Percentiles rank a stretch among this genome's conserved stretches.
These are phyloP conservation scores for Xylaria sp. DNA, from an alignment of 2,329 filamentous ascomycete species.

Conservation along the genomic window DNA sequence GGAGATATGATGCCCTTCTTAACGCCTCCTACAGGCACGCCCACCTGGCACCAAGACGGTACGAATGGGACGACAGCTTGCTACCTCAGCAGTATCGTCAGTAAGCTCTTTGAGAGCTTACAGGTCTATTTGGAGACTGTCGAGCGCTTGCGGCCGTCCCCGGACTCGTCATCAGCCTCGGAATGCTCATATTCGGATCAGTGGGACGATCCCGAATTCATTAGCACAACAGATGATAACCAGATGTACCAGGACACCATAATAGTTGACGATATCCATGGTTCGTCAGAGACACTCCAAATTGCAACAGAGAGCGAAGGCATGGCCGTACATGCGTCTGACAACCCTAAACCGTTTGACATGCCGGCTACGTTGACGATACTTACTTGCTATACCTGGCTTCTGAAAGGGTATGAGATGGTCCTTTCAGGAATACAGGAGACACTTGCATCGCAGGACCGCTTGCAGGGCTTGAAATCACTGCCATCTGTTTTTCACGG, in stretches of 20 bases:
- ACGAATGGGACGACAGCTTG: not conserved
- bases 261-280: not conserved
- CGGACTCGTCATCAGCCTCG: conserved; percentile 6
- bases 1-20: conserved; percentile 10
- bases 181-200: conserved; percentile 13
- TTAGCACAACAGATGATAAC: conserved; percentile 7
- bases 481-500: conserved; percentile 4
- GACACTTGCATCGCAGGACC: conserved; percentile 3
- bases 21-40: not conserved
- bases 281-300: not conserved
- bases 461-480: conserved; percentile 9
- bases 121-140: conserved; percentile 8
- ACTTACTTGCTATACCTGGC: conserved; percentile 15
- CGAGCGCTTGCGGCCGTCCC: conserved; percentile 6
- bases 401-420: conserved; percentile 10
- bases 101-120: conserved; percentile 13
- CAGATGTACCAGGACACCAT: not conserved
- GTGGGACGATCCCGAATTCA: conserved; percentile 11
- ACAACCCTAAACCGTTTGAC: not conserved
- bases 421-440: conserved; percentile 10
- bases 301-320: not conserved
- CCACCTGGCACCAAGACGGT: conserved; percentile 1
- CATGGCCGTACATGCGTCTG: not conserved
- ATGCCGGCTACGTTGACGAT: conserved; percentile 13
- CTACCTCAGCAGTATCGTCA: conserved; percentile 9